Conservation (phyloP, 805 yeast species). For the Phaffomyces thermotolerans region DNA sequence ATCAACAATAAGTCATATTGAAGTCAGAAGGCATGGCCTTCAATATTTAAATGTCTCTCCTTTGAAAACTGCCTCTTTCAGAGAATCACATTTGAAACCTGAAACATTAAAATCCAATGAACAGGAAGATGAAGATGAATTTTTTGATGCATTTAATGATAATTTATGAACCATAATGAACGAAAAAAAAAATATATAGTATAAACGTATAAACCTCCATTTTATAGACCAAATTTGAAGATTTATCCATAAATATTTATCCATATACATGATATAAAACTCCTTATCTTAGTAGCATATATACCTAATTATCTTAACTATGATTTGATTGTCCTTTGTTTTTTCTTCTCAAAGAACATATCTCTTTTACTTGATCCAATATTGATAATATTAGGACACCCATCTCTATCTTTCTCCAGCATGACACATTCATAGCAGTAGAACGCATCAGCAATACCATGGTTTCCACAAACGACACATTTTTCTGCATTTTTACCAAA, state of each 20-base stretch:
- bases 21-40: too few relatives aligned
- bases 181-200: not conserved
- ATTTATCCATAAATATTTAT: too few relatives aligned
- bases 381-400: constrained; percentile 82
- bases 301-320: not conserved
- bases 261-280: too few relatives aligned
- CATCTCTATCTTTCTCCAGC: constrained; percentile 77
- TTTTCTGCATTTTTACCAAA: constrained; percentile 55
- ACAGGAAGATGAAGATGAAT: constrained; percentile 2
- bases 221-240: too few relatives aligned
- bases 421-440: constrained; percentile 83
- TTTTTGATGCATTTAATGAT: constrained; percentile 7
- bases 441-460: constrained; percentile 62
- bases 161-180: not conserved
- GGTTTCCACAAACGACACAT: constrained; percentile 75
- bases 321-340: constrained; percentile 16
- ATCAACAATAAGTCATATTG: not conserved
- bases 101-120: not conserved
- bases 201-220: too few relatives aligned
- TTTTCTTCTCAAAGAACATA: constrained; percentile 51
- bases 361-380: constrained; percentile 73
- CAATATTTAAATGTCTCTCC: too few relatives aligned
- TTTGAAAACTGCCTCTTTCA: too few relatives aligned
- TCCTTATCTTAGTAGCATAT: too few relatives aligned
- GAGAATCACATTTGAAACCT: too few relatives aligned